Evolutionary conservation across 495 filamentous ascomycete species (phyloP).

Genomic region (Annulohypoxylon maeteangense): DNA sequence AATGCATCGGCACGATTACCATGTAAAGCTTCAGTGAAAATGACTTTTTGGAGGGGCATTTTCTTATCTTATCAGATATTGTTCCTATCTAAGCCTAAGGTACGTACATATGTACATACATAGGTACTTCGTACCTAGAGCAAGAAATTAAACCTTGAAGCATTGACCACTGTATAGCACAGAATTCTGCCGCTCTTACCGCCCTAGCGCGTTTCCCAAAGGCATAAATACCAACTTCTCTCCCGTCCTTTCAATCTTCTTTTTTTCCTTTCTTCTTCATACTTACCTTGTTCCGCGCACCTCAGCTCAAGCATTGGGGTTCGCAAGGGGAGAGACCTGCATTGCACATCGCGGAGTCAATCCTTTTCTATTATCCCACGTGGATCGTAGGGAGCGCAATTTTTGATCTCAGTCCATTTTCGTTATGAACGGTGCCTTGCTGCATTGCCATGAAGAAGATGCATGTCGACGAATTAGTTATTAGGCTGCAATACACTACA

Average conservation of each 20-base stretch:
- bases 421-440: background rate
- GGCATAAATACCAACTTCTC: background rate
- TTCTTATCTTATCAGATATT: slow-evolving; percentile 40
- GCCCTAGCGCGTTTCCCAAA: background rate
- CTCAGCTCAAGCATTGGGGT: background rate
- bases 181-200: background rate
- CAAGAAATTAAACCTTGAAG: background rate
- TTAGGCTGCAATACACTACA: background rate
- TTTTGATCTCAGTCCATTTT: background rate
- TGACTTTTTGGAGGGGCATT: slow-evolving; percentile 42
- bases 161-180: background rate
- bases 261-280: background rate
- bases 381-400: slow-evolving; percentile 1
- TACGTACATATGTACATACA: background rate
- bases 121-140: background rate
- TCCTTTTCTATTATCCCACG: background rate
- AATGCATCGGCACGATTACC: background rate
- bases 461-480: background rate
- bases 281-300: slow-evolving; percentile 1
- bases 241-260: background rate
- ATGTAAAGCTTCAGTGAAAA: background rate
- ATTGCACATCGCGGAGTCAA: background rate
- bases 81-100: slow-evolving; percentile 31
- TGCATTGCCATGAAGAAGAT: background rate
- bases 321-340: background rate